A percentile compares a stretch with the other conserved stretches of the same genome.
These are phyloP conservation scores for Diaporthe ampelina DNA, from an alignment of 2,329 filamentous ascomycete species.

Conservation along the genomic window DNA sequence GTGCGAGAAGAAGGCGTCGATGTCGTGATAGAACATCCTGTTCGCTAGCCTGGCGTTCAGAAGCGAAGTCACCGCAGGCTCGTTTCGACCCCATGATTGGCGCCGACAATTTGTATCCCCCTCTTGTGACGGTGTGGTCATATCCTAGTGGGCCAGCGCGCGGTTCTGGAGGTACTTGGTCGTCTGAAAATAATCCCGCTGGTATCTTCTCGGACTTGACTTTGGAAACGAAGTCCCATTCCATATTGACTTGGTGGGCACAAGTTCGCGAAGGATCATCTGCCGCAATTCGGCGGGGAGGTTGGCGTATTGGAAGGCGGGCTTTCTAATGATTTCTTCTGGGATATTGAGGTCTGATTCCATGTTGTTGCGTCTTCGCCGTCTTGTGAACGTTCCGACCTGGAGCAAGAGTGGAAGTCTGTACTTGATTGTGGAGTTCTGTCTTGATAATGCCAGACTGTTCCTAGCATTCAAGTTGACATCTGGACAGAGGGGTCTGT, in stretches of 20 bases:
- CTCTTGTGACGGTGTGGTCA: background rate
- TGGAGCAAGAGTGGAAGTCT: background rate
- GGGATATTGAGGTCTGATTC: background rate
- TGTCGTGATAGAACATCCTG: background rate
- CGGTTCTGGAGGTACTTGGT: conserved; percentile 20
- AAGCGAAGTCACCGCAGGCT: background rate
- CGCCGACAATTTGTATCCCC: background rate
- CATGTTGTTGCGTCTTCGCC: background rate
- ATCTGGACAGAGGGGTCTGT: background rate
- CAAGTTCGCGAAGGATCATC: conserved; percentile 7
- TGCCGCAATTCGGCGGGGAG: conserved; percentile 5
- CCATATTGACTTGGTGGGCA: background rate
- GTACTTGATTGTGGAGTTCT: background rate
- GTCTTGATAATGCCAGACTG: background rate
- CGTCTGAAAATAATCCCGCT: conserved; percentile 2
- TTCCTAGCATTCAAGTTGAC: background rate
- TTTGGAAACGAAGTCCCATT: conserved; percentile 13
- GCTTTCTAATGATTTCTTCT: background rate
- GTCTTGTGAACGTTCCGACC: background rate
- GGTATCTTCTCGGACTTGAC: background rate
- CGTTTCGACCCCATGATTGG: conserved; percentile 1
- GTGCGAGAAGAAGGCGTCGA: conserved; percentile 17
- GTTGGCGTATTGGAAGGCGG: background rate
- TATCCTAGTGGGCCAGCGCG: conserved; percentile 11
- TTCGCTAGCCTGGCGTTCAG: conserved; percentile 1